These are phyloP conservation scores for Diaporthe sp. DNA, from an alignment of 2,329 filamentous ascomycete genomes.

Conservation along the genomic window DNA sequence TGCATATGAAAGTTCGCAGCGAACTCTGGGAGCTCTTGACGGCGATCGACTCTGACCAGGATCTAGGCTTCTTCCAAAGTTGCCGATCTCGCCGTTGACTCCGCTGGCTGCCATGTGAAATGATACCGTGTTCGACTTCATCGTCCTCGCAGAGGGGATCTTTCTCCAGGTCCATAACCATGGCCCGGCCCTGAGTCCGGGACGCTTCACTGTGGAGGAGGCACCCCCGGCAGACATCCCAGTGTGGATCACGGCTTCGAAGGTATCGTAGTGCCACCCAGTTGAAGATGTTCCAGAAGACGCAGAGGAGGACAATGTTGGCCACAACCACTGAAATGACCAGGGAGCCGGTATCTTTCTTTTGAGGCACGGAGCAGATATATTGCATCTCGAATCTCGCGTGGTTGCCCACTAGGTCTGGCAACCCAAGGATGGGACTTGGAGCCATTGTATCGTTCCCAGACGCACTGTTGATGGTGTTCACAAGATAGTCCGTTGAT, in stretches of 20 bases:
- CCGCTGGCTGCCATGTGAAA: neutral
- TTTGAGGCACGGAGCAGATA: slow-evolving; percentile 31
- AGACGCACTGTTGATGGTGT: slow-evolving; percentile 4
- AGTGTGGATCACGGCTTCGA: neutral
- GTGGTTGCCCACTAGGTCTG: slow-evolving; percentile 6
- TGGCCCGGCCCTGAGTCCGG: neutral
- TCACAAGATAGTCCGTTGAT: slow-evolving; percentile 4
- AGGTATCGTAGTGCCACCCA: slow-evolving; percentile 22
- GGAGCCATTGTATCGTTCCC: neutral
- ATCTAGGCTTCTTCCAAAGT: neutral
- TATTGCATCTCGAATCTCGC: slow-evolving; percentile 35
- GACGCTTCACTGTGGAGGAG: neutral
- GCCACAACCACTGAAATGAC: slow-evolving; percentile 31
- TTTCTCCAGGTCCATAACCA: slow-evolving; percentile 28
- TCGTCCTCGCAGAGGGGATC: slow-evolving; percentile 30
- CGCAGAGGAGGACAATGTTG: slow-evolving; percentile 32
- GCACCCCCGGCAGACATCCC: slow-evolving; percentile 32
- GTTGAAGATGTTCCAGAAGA: slow-evolving; percentile 37
- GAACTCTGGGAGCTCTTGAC: slow-evolving; percentile 1
- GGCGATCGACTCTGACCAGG: neutral
- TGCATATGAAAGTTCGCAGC: neutral
- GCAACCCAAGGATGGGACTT: slow-evolving; percentile 22
- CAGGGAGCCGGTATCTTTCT: slow-evolving; percentile 34
- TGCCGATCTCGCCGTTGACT: neutral
- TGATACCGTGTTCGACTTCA: neutral